Evolutionary conservation across 371 early-diverging fungal genomes (phyloP).

Genomic region (Nosema muscidifuracis): DNA sequence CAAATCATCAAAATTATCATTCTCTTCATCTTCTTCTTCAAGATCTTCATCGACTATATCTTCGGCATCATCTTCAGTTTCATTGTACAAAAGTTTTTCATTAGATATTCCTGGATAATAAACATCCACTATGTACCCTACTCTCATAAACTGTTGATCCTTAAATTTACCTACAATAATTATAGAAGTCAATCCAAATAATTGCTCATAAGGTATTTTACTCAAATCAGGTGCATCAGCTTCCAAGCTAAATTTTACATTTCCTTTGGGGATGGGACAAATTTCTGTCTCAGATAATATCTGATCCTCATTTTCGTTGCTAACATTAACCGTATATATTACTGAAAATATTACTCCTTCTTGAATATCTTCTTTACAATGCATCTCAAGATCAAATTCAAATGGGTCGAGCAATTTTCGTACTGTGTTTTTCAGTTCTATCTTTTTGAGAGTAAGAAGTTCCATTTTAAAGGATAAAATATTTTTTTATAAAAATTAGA

Average conservation of each 20-base stretch:
- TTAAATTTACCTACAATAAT: constrained; percentile 46
- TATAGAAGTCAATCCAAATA: constrained; percentile 59
- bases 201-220: constrained; percentile 46
- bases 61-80: constrained; percentile 15
- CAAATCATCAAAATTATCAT: constrained; percentile 58
- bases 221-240: constrained; percentile 43
- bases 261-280: constrained; percentile 56
- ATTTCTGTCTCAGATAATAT: constrained; percentile 46
- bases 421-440: constrained; percentile 17
- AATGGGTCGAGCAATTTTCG: constrained; percentile 28
- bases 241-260: constrained; percentile 54
- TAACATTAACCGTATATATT: constrained; percentile 38
- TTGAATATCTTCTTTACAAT: constrained; percentile 22
- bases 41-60: constrained; percentile 44
- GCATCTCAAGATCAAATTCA: constrained; percentile 32
- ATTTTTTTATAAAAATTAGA: too few relatives aligned
- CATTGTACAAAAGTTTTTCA: constrained; percentile 24
- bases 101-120: constrained; percentile 58
- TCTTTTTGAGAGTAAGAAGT: constrained; percentile 25
- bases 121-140: constrained; percentile 61
- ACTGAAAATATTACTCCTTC: constrained; percentile 46
- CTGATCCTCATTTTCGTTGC: constrained; percentile 55
- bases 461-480: too few relatives aligned
- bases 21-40: constrained; percentile 23
- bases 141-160: constrained; percentile 52